These are phyloP conservation scores for Arabidopsis arenosa DNA, from an alignment of 345 rosid species.

Conservation along the genomic window DNA sequence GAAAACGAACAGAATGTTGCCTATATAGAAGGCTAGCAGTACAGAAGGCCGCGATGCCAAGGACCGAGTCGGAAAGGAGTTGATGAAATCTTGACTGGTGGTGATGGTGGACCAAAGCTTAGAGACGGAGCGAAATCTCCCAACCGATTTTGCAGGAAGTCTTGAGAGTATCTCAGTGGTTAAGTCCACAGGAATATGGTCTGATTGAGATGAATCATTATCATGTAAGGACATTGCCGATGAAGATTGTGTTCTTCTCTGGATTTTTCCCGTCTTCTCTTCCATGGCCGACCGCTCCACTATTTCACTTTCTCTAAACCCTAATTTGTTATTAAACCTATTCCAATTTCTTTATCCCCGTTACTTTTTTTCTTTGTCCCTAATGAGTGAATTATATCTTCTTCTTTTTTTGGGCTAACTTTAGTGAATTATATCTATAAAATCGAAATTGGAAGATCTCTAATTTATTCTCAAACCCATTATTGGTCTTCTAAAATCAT, in stretches of 20 bases:
- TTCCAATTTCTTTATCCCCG: too few relatives aligned
- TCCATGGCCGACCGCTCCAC: neutral
- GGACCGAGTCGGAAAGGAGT: neutral
- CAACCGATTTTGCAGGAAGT: too few relatives aligned
- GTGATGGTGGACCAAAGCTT: neutral
- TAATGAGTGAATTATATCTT: too few relatives aligned
- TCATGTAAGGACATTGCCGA: neutral
- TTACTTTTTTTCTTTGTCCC: too few relatives aligned
- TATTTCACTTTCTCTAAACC: neutral
- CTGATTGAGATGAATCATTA: neutral
- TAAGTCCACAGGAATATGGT: too few relatives aligned
- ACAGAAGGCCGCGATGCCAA: neutral
- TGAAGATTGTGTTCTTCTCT: neutral
- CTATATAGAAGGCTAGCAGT: neutral
- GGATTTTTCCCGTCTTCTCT: neutral
- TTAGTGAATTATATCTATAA: neutral
- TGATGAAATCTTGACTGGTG: slow-evolving; percentile 7
- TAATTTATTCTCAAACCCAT: neutral
- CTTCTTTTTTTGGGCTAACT: too few relatives aligned
- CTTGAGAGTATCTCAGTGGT: too few relatives aligned
- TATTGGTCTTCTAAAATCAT: neutral
- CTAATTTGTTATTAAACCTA: neutral
- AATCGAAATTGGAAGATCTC: neutral
- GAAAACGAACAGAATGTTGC: neutral
- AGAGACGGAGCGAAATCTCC: too few relatives aligned